phyloP scores from a whole-genome alignment of 164 flowering plant genomes.

The Dillenia suffruticosa region DNA sequence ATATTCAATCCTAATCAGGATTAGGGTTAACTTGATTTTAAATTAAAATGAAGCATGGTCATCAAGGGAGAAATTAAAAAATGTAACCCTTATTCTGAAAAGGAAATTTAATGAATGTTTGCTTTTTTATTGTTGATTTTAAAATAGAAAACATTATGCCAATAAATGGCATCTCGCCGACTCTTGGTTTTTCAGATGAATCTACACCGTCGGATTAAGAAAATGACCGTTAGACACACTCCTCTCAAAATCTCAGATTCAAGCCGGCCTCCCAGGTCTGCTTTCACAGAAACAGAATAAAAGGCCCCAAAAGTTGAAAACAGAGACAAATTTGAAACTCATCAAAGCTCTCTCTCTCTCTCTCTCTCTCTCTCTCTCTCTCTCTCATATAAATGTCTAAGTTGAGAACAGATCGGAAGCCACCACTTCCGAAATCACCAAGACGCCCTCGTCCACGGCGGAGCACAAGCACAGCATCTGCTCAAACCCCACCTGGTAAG shows the following conservation, averaged over 20 bases:
- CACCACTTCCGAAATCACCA: slow-evolving; percentile 66
- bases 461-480: slow-evolving; percentile 24
- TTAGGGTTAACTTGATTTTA: too few species aligned
- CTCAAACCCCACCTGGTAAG: slow-evolving; percentile 53
- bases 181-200: too few species aligned
- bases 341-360: background rate
- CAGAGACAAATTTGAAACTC: background rate
- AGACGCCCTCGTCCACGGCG: slow-evolving; percentile 47
- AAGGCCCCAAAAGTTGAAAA: background rate
- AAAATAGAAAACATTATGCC: too few species aligned
- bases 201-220: slow-evolving; percentile 24
- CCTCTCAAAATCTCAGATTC: slow-evolving; percentile 7
- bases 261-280: slow-evolving; percentile 3
- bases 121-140: too few species aligned
- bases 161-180: too few species aligned
- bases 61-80: too few species aligned
- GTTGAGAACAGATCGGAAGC: slow-evolving; percentile 48
- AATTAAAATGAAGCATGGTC: too few species aligned
- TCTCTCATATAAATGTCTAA: slow-evolving; percentile 22
- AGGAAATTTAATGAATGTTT: too few species aligned
- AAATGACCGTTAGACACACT: slow-evolving; percentile 41
- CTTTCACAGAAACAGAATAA: background rate
- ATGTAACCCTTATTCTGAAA: too few species aligned
- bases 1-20: too few species aligned
- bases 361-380: slow-evolving; percentile 5